phyloP scores from a whole-genome alignment of 345 rosid species.

The Anacardium occidentale region DNA sequence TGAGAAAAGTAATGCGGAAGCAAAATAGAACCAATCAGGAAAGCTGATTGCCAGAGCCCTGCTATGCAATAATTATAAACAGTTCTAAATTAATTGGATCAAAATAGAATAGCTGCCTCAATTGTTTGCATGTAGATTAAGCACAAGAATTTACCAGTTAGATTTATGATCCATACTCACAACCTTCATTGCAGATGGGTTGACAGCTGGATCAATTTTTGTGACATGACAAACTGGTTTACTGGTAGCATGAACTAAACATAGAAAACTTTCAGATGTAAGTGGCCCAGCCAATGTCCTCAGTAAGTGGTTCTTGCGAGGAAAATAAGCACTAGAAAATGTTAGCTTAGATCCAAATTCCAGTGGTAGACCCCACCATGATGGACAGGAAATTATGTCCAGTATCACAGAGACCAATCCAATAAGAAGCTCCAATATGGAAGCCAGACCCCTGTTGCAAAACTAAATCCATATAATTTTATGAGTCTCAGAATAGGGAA shows the following conservation, averaged over 20 bases:
- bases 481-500: neutral
- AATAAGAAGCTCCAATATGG: conserved; percentile 51
- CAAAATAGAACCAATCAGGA: conserved; percentile 82
- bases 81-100: neutral
- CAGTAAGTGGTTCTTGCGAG: conserved; percentile 38
- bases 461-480: conserved; percentile 21
- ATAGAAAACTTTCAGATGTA: conserved; percentile 36
- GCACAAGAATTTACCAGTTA: conserved; percentile 47
- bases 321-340: conserved; percentile 66
- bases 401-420: conserved; percentile 48
- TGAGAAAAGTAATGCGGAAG: conserved; percentile 55
- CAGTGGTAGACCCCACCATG: conserved; percentile 61
- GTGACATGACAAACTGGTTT: conserved; percentile 22
- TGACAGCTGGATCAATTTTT: conserved; percentile 22
- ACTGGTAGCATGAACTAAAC: conserved; percentile 40
- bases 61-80: conserved; percentile 26
- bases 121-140: conserved; percentile 6
- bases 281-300: conserved; percentile 55
- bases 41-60: conserved; percentile 82
- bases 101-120: neutral
- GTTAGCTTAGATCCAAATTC: conserved; percentile 60
- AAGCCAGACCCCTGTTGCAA: conserved; percentile 61
- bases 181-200: conserved; percentile 27
- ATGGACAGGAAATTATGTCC: conserved; percentile 62
- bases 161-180: conserved; percentile 52